Conservation (phyloP, 2,329 filamentous ascomycete genomes). For the Cladosporium sp. region DNA sequence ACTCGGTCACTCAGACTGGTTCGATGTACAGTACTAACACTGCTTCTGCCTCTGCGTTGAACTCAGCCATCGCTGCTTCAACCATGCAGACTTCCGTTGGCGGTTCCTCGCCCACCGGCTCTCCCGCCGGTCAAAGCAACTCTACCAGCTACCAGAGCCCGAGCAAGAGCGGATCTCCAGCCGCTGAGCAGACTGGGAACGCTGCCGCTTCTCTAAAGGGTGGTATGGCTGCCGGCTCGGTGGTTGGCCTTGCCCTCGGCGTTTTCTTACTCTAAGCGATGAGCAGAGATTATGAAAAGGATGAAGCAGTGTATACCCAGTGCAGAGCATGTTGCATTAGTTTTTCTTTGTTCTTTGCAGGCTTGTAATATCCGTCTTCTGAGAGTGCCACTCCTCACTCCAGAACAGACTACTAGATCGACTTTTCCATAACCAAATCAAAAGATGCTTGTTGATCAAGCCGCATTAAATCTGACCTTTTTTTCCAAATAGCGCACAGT, state of each 20-base stretch:
- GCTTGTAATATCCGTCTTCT: not conserved
- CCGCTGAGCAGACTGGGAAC: constrained; percentile 5
- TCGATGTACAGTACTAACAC: constrained; percentile 24
- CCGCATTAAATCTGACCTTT: too few species aligned
- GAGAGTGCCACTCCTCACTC: too few species aligned
- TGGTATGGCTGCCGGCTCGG: constrained; percentile 18
- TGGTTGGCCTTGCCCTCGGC: constrained; percentile 22
- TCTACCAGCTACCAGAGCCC: not conserved
- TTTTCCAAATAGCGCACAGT: too few species aligned
- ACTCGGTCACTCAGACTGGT: constrained; percentile 22
- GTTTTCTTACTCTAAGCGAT: constrained; percentile 21
- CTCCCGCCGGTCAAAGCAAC: constrained; percentile 2
- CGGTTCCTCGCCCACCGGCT: constrained; percentile 4
- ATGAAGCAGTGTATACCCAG: not conserved
- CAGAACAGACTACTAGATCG: too few species aligned
- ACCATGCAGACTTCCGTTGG: constrained; percentile 14
- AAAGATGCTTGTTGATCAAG: not conserved
- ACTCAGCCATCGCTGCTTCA: constrained; percentile 15
- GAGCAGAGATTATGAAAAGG: not conserved
- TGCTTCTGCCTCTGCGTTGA: constrained; percentile 22
- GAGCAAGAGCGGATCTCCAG: constrained; percentile 12
- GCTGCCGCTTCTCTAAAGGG: constrained; percentile 15
- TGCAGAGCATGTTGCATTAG: not conserved
- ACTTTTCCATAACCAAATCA: too few species aligned
- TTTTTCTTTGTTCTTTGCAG: not conserved